A percentile compares a stretch with the other conserved stretches of the same genome.
Conservation (phyloP, 345 rosid genomes). For the Brassica cretica region DNA sequence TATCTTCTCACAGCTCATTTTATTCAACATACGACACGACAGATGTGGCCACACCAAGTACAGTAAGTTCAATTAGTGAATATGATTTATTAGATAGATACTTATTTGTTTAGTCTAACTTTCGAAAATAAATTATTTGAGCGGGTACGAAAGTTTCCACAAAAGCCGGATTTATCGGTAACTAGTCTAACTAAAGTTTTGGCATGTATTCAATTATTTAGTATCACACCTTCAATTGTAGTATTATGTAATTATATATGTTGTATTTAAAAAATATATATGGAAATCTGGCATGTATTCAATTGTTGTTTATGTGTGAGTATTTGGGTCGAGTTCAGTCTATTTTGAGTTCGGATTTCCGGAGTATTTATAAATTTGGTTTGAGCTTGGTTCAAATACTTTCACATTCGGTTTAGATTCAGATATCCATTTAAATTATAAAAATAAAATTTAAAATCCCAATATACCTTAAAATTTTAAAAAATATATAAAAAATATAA, state of each 20-base stretch:
- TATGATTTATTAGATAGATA: not conserved
- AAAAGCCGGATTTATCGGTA: not conserved
- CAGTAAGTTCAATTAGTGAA: conserved; percentile 9
- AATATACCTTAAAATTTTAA: not conserved
- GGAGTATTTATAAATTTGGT: not conserved
- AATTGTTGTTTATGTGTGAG: not conserved
- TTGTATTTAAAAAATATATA: not conserved
- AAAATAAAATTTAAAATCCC: not conserved
- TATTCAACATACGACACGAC: conserved; percentile 31
- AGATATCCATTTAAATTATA: no score
- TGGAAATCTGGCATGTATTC: not conserved
- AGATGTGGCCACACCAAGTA: conserved; percentile 24
- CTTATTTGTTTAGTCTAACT: not conserved
- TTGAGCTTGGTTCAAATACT: not conserved
- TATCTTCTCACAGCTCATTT: not conserved
- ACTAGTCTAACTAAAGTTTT: not conserved
- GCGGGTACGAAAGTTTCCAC: not conserved
- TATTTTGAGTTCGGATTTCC: not conserved
- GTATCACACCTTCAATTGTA: not conserved
- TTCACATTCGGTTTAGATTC: no score
- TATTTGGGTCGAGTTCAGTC: not conserved
- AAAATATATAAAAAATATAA: no score
- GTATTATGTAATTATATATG: not conserved
- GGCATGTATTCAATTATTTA: not conserved
- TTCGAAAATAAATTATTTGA: not conserved